These are phyloP conservation scores for Calonectria leucothoes DNA, from an alignment of 2,329 filamentous ascomycete genomes.

Conservation along the genomic window DNA sequence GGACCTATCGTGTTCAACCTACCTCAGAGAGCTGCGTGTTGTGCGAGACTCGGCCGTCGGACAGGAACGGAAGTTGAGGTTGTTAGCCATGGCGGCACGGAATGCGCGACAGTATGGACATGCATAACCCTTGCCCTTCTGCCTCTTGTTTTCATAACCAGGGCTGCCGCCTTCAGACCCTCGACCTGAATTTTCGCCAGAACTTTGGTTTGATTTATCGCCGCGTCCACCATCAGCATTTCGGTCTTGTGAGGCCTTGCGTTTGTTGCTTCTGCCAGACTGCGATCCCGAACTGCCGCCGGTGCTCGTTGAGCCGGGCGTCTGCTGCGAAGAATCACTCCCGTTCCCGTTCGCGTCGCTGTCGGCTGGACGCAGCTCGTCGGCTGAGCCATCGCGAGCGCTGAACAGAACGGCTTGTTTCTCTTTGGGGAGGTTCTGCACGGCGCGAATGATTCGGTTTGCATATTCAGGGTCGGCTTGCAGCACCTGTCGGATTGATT, in stretches of 20 bases:
- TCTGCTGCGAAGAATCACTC: not conserved
- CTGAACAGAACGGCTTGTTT: not conserved
- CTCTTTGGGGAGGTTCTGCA: not conserved
- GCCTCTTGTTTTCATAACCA: not conserved
- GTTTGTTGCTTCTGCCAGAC: not conserved
- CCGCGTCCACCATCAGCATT: not conserved
- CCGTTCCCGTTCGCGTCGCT: not conserved
- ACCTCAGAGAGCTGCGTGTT: not conserved
- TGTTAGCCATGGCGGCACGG: not conserved
- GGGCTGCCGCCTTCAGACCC: not conserved
- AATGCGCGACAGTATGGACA: slow-evolving; percentile 8
- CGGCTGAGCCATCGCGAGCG: not conserved
- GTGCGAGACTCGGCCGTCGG: not conserved
- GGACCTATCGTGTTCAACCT: not conserved
- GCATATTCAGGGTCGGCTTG: not conserved
- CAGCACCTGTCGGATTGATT: not conserved
- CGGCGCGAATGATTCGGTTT: not conserved
- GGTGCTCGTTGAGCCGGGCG: not conserved
- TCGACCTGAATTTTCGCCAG: not conserved
- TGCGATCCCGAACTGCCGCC: not conserved
- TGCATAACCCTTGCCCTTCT: not conserved
- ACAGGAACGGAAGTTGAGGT: not conserved
- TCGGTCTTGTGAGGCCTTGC: not conserved
- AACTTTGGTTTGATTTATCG: not conserved
- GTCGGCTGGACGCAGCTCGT: not conserved